phyloP scores from a whole-genome alignment of 2,329 filamentous ascomycete genomes.

The Botryotinia convoluta region DNA sequence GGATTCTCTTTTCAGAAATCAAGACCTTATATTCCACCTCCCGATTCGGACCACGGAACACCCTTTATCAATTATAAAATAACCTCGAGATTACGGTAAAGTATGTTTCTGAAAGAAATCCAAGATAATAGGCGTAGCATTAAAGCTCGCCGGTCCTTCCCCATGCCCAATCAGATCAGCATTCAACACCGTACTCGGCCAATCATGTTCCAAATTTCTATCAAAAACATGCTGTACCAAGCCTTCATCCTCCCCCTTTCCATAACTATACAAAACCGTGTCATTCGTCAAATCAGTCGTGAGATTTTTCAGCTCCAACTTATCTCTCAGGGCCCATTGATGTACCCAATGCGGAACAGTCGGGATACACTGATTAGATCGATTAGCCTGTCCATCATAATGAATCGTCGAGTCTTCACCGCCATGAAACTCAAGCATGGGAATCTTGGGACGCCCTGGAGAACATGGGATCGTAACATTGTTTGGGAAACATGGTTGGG shows the following conservation, averaged over 20 bases:
- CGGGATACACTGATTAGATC: constrained; percentile 45
- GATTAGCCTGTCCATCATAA: constrained; percentile 44
- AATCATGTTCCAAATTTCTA: constrained; percentile 20
- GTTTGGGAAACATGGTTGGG: constrained; percentile 38
- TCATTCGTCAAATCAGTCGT: constrained; percentile 6
- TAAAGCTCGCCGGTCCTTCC: constrained; percentile 15
- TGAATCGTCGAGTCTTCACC: constrained; percentile 46
- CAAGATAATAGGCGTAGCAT: constrained; percentile 23
- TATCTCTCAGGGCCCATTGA: constrained; percentile 23
- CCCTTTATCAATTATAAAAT: neutral
- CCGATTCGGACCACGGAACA: neutral
- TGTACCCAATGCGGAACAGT: constrained; percentile 39
- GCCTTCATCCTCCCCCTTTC: constrained; percentile 15
- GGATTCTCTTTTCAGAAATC: neutral
- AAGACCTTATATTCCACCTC: neutral
- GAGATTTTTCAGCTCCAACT: constrained; percentile 13
- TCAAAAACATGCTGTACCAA: constrained; percentile 23
- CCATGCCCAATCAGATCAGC: constrained; percentile 12
- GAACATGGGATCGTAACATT: constrained; percentile 42
- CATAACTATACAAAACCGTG: constrained; percentile 20
- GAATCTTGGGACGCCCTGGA: constrained; percentile 40
- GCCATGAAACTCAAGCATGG: constrained; percentile 52
- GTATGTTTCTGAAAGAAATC: constrained; percentile 20
- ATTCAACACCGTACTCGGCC: constrained; percentile 24
- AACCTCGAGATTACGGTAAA: neutral